Evolutionary conservation across 148 eudicot genomes (phyloP).

Genomic region (Cornus suecica): DNA sequence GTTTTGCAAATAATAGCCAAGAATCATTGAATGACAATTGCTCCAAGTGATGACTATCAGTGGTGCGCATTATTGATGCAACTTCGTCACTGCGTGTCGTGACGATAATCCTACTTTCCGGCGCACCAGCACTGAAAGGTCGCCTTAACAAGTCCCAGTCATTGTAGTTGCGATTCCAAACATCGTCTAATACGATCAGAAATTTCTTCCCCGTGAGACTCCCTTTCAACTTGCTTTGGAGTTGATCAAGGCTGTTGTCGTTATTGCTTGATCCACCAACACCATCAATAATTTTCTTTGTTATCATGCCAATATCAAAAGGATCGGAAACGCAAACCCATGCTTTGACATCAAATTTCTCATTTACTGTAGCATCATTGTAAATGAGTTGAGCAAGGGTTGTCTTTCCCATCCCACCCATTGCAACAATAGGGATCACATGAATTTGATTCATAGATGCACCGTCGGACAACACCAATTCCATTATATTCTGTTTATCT

Average conservation of each 20-base stretch:
- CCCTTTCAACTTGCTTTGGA: background rate
- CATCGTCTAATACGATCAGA: no score
- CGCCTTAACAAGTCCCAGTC: constrained; percentile 5
- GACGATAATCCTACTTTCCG: no score
- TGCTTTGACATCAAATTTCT: constrained; percentile 3
- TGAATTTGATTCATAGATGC: background rate
- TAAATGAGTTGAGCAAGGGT: constrained; percentile 14
- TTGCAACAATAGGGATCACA: constrained; percentile 17
- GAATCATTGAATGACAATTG: no score
- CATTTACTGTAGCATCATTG: constrained; percentile 11
- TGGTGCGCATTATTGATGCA: no score
- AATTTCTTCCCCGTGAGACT: background rate
- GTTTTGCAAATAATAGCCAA: no score
- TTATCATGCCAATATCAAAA: constrained; percentile 1
- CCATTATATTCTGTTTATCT: background rate
- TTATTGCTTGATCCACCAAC: background rate
- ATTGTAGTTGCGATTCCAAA: no score
- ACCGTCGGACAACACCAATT: background rate
- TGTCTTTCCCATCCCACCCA: constrained; percentile 23
- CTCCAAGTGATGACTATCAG: no score
- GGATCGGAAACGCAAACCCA: constrained; percentile 26
- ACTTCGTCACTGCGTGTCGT: no score
- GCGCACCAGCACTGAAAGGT: background rate
- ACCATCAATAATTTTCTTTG: background rate
- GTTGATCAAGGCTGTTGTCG: background rate